Base-by-base conservation (phyloP, 2,329 filamentous ascomycete genomes). In the Colletotrichum sp. region DNA sequence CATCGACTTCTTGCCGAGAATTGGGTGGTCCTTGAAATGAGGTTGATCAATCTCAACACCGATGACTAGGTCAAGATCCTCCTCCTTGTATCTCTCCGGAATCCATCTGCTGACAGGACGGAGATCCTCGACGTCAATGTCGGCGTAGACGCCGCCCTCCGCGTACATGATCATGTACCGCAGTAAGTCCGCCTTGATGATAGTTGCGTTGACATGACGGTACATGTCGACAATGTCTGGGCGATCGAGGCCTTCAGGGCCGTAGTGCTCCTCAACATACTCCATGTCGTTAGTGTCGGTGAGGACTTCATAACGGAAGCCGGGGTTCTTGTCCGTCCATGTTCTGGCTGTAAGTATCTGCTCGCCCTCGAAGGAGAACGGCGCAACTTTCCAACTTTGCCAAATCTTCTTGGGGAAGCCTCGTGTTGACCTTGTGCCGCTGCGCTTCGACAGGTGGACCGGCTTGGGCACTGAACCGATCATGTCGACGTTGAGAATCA, bases 381-480 rank as follows among this genome's bases (percentile, higher is more conserved):
- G 91, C 76, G 93, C 89, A 32, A 93, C 89, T 82, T 94, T 95
- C 93, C 93, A 95, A 1, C 91, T 93, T 83, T 95, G 93, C 93
- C 93, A 95, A 78, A 95, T 93, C 83, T 95, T 95, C 71, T 88
- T 88, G 7, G 89, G 93, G 79, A 92, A 95, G 26, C 78, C 78
- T 81, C 65, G 79, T 82, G 32, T 71, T 82, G 75, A 64, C 76
- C 38, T 73, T 75, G 65, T 73, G 70, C 66, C 18, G 21, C 59
- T 14, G 26, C 64, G 34, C 79, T 79, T 56, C 26, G 79, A 67
- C 24, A 78, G 70, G 7, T 73, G 62, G 8, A 76, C 71, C 1
- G 81, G 80, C 26, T 74, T 79, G 8, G 80, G 80, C 30, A 82
- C 78, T 32, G 81, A 77, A 56, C 79, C 80, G 77, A 87, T 81